A percentile compares a stretch with the other conserved stretches of the same genome.
phyloP scores from a whole-genome alignment of 1,284 basidiomycete genomes.

The Malassezia cuniculi region DNA sequence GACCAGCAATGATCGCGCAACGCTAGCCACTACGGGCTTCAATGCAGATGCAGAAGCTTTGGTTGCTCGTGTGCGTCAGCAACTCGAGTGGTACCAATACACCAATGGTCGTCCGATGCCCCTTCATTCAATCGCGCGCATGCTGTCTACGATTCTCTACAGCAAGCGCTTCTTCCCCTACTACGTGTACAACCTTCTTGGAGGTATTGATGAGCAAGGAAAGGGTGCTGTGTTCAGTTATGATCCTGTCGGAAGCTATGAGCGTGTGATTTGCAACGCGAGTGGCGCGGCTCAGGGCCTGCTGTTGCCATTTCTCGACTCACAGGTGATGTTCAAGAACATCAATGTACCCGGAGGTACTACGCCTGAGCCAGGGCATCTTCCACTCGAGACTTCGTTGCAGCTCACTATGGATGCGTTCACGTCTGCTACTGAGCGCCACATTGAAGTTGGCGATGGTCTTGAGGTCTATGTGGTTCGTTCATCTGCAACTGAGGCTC shows the following conservation, averaged over 20 bases:
- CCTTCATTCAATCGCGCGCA: slow-evolving; percentile 38
- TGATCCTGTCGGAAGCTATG: slow-evolving; percentile 43
- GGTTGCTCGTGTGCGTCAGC: slow-evolving; percentile 29
- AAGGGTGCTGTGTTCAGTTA: slow-evolving; percentile 43
- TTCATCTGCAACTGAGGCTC: slow-evolving; percentile 13
- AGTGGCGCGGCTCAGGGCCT: slow-evolving; percentile 41
- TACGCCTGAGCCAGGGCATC: slow-evolving; percentile 34
- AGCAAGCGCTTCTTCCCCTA: slow-evolving; percentile 45
- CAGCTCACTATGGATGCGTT: slow-evolving; percentile 41
- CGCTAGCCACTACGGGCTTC: slow-evolving; percentile 41
- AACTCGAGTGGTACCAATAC: slow-evolving; percentile 41
- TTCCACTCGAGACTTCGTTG: slow-evolving; percentile 30
- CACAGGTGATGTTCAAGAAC: slow-evolving; percentile 44
- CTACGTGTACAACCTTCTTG: slow-evolving; percentile 45
- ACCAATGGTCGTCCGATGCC: slow-evolving; percentile 41
- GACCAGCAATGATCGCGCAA: slow-evolving; percentile 34
- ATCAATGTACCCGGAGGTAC: slow-evolving; percentile 26
- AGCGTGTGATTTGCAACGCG: slow-evolving; percentile 41
- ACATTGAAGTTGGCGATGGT: slow-evolving; percentile 44
- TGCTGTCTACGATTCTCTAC: slow-evolving; percentile 43
- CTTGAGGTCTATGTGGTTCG: slow-evolving; percentile 43
- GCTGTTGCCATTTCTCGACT: slow-evolving; percentile 43
- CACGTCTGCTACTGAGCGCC: slow-evolving; percentile 40
- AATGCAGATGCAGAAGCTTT: slow-evolving; percentile 42
- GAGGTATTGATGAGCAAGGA: slow-evolving; percentile 42